A percentile compares a stretch with the other conserved stretches of the same genome.
Conservation (phyloP, 176 grass and related monocot species). For the Raddia distichophylla region DNA sequence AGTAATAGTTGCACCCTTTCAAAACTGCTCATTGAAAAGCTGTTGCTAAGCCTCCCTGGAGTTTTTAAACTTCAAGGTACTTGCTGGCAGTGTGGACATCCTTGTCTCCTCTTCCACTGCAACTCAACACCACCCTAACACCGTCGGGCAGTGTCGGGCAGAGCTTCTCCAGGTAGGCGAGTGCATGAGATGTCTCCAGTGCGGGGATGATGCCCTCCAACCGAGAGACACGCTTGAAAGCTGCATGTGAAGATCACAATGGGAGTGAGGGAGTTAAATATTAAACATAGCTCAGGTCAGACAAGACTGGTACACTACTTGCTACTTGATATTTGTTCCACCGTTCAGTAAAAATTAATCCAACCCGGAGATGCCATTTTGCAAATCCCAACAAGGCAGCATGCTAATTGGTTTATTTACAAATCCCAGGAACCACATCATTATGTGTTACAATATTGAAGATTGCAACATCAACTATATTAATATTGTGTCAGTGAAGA, state of each 20-base stretch:
- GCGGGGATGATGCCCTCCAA: slow-evolving; percentile 99
- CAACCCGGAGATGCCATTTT: background rate
- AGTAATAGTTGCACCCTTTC: slow-evolving; percentile 14
- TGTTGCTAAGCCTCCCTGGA: slow-evolving; percentile 2
- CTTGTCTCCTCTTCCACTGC: slow-evolving; percentile 96
- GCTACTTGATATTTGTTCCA: background rate
- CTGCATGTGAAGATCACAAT: slow-evolving; percentile 38
- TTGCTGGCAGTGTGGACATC: slow-evolving; percentile 97
- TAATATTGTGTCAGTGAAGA: slow-evolving; percentile 1
- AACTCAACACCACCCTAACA: slow-evolving; percentile 72
- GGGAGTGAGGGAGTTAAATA: slow-evolving; percentile 3
- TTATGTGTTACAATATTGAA: background rate
- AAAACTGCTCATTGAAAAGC: slow-evolving; percentile 36
- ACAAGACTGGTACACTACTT: background rate
- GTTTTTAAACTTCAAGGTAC: slow-evolving; percentile 70
- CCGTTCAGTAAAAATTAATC: background rate
- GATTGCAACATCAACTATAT: background rate
- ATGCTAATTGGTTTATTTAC: background rate
- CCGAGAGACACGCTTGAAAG: slow-evolving; percentile 84
- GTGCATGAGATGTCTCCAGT: slow-evolving; percentile 89
- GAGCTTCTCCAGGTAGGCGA: slow-evolving; percentile 84
- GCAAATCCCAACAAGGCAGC: background rate
- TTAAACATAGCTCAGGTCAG: background rate
- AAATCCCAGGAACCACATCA: background rate
- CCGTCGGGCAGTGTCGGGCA: slow-evolving; percentile 78